Conservation (phyloP, 2,329 filamentous ascomycete genomes). For the Fusarium buharicum region DNA sequence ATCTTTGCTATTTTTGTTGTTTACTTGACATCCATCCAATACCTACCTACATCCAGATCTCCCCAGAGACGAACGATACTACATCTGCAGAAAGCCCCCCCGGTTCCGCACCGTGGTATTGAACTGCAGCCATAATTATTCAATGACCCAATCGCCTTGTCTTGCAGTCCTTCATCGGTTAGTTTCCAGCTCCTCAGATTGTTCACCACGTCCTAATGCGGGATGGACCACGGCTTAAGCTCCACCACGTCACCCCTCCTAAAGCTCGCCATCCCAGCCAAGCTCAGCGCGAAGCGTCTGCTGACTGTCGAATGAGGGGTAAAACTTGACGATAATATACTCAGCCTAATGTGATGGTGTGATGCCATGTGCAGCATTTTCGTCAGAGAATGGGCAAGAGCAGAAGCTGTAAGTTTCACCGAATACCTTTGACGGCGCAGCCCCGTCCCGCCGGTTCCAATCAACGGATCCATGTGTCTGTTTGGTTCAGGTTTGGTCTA, state of each 20-base stretch:
- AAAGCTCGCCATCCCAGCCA: conserved; percentile 29
- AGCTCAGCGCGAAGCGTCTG: conserved; percentile 34
- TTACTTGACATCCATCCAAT: conserved; percentile 25
- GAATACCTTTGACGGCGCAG: conserved; percentile 20
- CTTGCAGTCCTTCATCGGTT: conserved; percentile 27
- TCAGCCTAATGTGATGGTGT: conserved; percentile 34
- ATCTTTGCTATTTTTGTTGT: conserved; percentile 15
- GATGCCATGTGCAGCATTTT: conserved; percentile 43
- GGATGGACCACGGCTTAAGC: conserved; percentile 38
- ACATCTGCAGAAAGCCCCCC: conserved; percentile 19
- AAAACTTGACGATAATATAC: conserved; percentile 29
- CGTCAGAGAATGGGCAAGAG: conserved; percentile 44
- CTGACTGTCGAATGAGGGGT: conserved; percentile 45
- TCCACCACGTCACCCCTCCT: conserved; percentile 44
- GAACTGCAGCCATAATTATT: conserved; percentile 42
- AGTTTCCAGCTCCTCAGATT: conserved; percentile 41
- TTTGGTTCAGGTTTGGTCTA: neutral
- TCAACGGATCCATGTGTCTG: neutral
- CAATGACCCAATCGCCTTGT: conserved; percentile 40
- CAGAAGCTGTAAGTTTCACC: conserved; percentile 8
- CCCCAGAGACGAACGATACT: conserved; percentile 38
- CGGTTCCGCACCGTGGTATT: conserved; percentile 31
- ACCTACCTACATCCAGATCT: conserved; percentile 5
- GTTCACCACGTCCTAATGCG: conserved; percentile 39
- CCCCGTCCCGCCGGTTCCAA: conserved; percentile 13